Conservation (phyloP, 495 filamentous ascomycete genomes). For the Penicillium robsamsonii region DNA sequence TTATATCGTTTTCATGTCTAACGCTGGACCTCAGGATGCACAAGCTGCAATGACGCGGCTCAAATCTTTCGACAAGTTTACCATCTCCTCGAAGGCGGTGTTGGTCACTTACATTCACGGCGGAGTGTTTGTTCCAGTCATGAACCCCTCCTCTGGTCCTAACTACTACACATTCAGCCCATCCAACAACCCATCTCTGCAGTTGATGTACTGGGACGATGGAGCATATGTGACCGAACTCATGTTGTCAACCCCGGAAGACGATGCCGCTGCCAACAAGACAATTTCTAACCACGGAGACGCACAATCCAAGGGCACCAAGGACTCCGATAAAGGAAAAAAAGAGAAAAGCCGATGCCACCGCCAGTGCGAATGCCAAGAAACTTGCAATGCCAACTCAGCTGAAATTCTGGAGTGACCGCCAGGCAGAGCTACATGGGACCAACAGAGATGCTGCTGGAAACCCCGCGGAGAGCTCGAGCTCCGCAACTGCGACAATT, state of each 20-base stretch:
- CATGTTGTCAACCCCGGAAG: conserved; percentile 54
- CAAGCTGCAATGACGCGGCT: conserved; percentile 73
- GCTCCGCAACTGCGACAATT: conserved; percentile 5
- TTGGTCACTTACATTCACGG: conserved; percentile 77
- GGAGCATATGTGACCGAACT: conserved; percentile 70
- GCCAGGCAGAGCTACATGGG: conserved; percentile 80
- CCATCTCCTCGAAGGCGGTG: conserved; percentile 76
- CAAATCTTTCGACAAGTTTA: conserved; percentile 76
- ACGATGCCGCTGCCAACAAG: conserved; percentile 27
- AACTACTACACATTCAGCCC: conserved; percentile 70
- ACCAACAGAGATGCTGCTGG: conserved; percentile 37
- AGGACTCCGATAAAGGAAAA: conserved; percentile 66
- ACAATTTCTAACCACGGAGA: conserved; percentile 40
- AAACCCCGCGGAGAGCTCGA: conserved; percentile 16
- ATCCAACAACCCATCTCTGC: conserved; percentile 64
- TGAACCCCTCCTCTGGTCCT: conserved; percentile 54
- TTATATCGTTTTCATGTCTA: conserved; percentile 3
- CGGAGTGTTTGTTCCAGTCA: conserved; percentile 79
- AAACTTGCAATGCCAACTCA: conserved; percentile 59
- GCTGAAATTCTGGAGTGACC: conserved; percentile 85
- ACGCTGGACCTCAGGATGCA: conserved; percentile 58
- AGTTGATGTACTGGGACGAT: conserved; percentile 82
- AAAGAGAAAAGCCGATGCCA: conserved; percentile 63
- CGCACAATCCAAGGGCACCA: conserved; percentile 35
- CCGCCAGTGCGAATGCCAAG: conserved; percentile 42